Evolutionary conservation across 1,284 basidiomycete genomes (phyloP).

Genomic region (Pholiota adiposa): DNA sequence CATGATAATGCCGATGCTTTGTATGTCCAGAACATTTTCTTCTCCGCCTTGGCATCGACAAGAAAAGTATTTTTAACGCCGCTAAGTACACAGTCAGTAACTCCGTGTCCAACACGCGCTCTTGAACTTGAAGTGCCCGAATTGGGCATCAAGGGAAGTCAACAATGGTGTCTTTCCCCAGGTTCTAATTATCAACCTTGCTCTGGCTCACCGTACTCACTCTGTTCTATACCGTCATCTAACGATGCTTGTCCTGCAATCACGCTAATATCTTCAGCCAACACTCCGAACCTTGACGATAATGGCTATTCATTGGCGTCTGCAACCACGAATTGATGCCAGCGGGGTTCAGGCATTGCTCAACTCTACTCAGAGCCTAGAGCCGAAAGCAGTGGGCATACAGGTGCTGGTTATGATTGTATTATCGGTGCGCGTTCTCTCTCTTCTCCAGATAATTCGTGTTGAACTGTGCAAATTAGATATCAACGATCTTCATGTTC

Average conservation of each 20-base stretch:
- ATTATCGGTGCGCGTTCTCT: slow-evolving; percentile 24
- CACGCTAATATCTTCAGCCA: neutral
- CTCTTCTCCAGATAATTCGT: neutral
- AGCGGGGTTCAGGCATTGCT: slow-evolving; percentile 23
- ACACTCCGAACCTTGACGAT: neutral
- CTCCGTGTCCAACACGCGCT: too few relatives aligned
- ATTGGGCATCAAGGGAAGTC: neutral
- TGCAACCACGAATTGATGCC: slow-evolving; percentile 14
- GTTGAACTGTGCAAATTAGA: slow-evolving; percentile 7
- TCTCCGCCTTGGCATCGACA: too few relatives aligned
- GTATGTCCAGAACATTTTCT: too few relatives aligned
- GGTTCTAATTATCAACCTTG: too few relatives aligned
- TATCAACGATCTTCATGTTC: slow-evolving; percentile 24
- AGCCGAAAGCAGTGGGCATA: slow-evolving; percentile 23
- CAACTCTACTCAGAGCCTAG: slow-evolving; percentile 21
- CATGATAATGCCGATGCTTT: too few relatives aligned
- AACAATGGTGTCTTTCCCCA: too few relatives aligned
- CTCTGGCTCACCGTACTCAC: neutral
- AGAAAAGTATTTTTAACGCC: too few relatives aligned
- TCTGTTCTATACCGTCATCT: neutral
- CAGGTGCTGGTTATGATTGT: slow-evolving; percentile 25
- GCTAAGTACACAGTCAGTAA: too few relatives aligned
- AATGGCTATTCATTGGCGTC: slow-evolving; percentile 6
- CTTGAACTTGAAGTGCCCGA: slow-evolving; percentile 3
- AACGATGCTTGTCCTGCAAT: neutral